Conservation (phyloP, 2,329 filamentous ascomycete genomes). For the Penicillium sp. region DNA sequence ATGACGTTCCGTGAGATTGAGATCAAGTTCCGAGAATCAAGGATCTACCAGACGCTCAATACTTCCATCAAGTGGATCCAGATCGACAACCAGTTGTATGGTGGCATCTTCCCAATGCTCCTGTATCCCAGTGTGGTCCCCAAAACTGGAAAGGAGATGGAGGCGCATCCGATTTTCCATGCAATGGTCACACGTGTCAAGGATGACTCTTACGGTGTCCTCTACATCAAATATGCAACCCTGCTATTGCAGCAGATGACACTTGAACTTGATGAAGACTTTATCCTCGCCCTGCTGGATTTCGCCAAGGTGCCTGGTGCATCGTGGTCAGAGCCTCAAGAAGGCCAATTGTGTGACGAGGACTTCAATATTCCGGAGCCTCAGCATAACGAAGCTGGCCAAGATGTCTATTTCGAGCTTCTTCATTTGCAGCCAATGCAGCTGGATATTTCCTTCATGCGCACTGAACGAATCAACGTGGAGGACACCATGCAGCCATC, state of each 20-base stretch:
- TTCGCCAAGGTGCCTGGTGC: slow-evolving; percentile 92
- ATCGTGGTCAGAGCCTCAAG: slow-evolving; percentile 79
- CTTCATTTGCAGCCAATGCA: slow-evolving; percentile 98
- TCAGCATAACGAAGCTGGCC: slow-evolving; percentile 76
- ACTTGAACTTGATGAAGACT: slow-evolving; percentile 94
- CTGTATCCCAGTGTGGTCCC: slow-evolving; percentile 97
- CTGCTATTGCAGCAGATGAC: slow-evolving; percentile 97
- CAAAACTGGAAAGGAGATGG: slow-evolving; percentile 94
- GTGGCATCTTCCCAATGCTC: slow-evolving; percentile 96
- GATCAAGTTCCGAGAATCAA: slow-evolving; percentile 89
- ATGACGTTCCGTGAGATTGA: slow-evolving; percentile 90
- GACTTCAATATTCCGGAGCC: slow-evolving; percentile 90
- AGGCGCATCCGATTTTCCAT: slow-evolving; percentile 92
- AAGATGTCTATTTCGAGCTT: slow-evolving; percentile 97
- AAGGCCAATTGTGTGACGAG: slow-evolving; percentile 86
- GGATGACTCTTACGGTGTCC: slow-evolving; percentile 94
- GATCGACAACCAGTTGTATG: slow-evolving; percentile 97
- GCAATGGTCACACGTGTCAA: slow-evolving; percentile 91
- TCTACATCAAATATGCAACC: slow-evolving; percentile 98
- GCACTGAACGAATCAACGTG: slow-evolving; percentile 93
- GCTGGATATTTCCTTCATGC: slow-evolving; percentile 93
- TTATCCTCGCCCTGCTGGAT: slow-evolving; percentile 93
- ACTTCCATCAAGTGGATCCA: slow-evolving; percentile 98
- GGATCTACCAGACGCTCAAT: slow-evolving; percentile 86
- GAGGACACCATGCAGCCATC: slow-evolving; percentile 88